Base-by-base conservation (phyloP, 805 yeast genomes). In the Trichomonascus vanleenenianus region DNA sequence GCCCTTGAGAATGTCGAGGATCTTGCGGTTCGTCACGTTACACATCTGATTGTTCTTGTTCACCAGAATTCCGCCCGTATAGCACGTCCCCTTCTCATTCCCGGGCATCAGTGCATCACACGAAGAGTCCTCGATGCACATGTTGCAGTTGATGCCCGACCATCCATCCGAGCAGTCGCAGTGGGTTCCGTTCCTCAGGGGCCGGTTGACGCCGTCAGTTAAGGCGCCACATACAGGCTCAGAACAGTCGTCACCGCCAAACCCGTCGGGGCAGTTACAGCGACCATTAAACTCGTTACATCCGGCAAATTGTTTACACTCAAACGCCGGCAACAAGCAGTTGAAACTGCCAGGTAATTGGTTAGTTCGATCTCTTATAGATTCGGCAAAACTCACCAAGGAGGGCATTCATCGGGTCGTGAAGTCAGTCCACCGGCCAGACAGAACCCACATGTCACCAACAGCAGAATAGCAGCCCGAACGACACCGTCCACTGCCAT, bases 191-290 rank as follows among this genome's bases (percentile, higher is more conserved):
- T 67, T 67, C 4, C 76, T 65, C 10, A 74, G 54, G 0, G 95
- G 95, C 47, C 97, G 72, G 46, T 70, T 67, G 37, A 68, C 67
- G 30, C 85, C 88, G 50, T 78, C 80, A 0, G 80, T 64, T 14
- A 89, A 70, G 0, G 86, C 72, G 1, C 97, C 98, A 69, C 98
- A 93, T 19, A 76, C 64, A 1, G 98, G 97, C 56, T 76, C 75
- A 1, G 87, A 75, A 64, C 98, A 93, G 62, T 93, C 96, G 56
- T 79, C 79, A 6, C 97, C 97, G 2, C 96, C 96, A 67, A 83
- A 93, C 0, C 98, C 98, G 33, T 78, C 80, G 37, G 86, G 76
- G 66, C 98, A 93, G 44, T 85, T 94, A 68, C 98, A 93, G 59
- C 81, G 74, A 1, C 98, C 98, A 3, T 91, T 85, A 63, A 71